A percentile compares a stretch with the other conserved stretches of the same genome.
Conservation (phyloP, 108 stramenopile genomes). For the Nannochloropsis oceanica region DNA sequence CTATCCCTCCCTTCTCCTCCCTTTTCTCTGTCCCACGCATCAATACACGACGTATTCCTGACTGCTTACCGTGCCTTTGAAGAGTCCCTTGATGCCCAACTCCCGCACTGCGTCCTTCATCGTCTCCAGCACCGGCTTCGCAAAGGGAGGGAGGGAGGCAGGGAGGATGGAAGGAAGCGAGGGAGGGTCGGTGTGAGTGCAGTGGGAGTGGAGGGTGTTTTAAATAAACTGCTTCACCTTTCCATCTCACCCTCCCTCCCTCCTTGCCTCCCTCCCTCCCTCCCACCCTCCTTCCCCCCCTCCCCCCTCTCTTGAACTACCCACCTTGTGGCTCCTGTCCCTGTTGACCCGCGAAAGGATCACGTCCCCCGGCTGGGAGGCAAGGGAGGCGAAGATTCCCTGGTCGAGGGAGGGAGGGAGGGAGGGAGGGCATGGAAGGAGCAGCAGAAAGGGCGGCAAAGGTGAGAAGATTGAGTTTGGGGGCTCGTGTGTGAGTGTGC, state of each 20-base stretch:
- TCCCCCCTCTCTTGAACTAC: background rate
- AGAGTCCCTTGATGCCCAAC: conserved; percentile 8
- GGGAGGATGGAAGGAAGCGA: too few relatives aligned
- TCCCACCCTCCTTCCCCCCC: background rate
- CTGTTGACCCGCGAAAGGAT: conserved; percentile 63
- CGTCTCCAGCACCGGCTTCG: background rate
- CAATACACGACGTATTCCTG: too few relatives aligned
- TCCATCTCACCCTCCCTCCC: background rate
- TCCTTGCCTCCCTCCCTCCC: background rate
- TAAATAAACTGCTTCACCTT: too few relatives aligned
- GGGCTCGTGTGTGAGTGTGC: too few relatives aligned
- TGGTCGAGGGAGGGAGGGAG: background rate
- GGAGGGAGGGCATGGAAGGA: background rate
- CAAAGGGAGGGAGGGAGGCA: background rate
- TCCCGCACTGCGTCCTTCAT: background rate
- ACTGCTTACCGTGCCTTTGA: conserved; percentile 3
- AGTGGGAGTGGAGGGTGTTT: background rate
- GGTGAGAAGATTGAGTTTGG: too few relatives aligned
- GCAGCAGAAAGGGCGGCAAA: too few relatives aligned
- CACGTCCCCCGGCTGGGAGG: conserved; percentile 86
- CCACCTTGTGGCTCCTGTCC: background rate
- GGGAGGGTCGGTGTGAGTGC: background rate
- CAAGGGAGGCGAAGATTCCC: conserved; percentile 63
- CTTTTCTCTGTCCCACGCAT: too few relatives aligned
- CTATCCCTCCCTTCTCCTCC: too few relatives aligned